Evolutionary conservation across 495 filamentous ascomycete genomes (phyloP), one percentile per base, ranked within the genome.

Genomic region (Aspergillus cavernicola): DNA sequence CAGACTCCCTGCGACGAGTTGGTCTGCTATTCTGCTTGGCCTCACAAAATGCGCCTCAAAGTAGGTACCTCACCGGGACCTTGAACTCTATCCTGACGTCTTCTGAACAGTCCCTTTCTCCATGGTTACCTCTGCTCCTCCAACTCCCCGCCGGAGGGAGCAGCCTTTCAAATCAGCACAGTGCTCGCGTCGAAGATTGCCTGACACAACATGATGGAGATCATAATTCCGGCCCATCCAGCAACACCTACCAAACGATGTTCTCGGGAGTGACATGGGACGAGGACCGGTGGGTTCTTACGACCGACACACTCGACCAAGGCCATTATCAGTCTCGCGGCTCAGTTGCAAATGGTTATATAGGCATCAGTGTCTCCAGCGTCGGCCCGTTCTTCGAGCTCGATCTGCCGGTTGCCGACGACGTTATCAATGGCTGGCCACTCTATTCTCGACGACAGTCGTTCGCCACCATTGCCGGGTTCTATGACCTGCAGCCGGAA

Each of bases 381-480:
- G 72, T 74, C 6, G 86, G 86, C 1, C 86, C 86, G 0, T 88
- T 89, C 68, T 88, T 87, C 61, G 85, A 88, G 53, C 59, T 79
- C 11, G 85, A 88, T 64, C 67, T 67, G 4, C 71, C 70, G 0
- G 66, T 69, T 3, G 66, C 74, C 37, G 69, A 68, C 13, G 76
- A 79, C 48, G 78, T 78, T 22, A 83, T 85, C 62, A 86, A 81
- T 57, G 88, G 87, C 6, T 92, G 88, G 88, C 88, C 88, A 6
- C 65, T 91, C 13, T 88, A 82, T 67, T 73, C 83, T 39, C 63
- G 74, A 7, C 74, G 88, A 12, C 84, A 88, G 60, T 80, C 84
- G 1, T 89, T 92, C 63, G 82, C 85, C 4, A 89, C 86, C 0
- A 80, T 92, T 50, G 77, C 82, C 33, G 88, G 88, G 0, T 92